Evolutionary conservation across 306 rosid species (phyloP).

Genomic region (Citrullus mucosospermus): DNA sequence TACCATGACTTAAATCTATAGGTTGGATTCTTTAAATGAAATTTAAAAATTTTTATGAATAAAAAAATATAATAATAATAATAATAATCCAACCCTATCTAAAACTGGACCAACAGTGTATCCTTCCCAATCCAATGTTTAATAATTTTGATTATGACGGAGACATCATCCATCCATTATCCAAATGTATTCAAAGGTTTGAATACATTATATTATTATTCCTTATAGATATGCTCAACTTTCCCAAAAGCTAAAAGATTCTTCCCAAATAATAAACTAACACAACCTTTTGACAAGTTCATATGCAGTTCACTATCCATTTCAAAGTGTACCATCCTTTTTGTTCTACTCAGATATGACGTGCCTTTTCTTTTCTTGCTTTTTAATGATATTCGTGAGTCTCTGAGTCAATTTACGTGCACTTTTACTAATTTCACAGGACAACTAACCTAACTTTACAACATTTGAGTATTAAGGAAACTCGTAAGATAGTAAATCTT

Average conservation of each 20-base stretch:
- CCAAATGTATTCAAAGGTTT: constrained; percentile 12
- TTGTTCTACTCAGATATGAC: neutral
- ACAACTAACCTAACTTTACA: too few relatives aligned
- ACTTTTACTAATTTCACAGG: too few relatives aligned
- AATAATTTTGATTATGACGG: neutral
- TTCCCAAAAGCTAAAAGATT: constrained; percentile 6
- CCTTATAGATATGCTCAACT: neutral
- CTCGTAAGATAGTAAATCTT: too few relatives aligned
- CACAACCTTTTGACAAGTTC: neutral
- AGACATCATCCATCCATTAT: neutral
- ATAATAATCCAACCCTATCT: neutral
- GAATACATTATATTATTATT: neutral
- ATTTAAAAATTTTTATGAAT: too few relatives aligned
- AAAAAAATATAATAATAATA: too few relatives aligned
- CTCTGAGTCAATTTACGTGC: too few relatives aligned
- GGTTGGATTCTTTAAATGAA: too few relatives aligned
- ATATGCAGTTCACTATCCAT: neutral
- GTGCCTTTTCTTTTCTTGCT: neutral
- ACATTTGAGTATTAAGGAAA: too few relatives aligned
- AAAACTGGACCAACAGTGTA: neutral
- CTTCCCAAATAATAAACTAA: neutral
- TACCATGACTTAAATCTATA: too few relatives aligned
- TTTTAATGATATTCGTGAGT: too few relatives aligned
- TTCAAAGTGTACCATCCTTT: neutral
- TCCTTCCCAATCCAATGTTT: neutral